Percentiles rank a stretch among this genome's conserved stretches.
These are phyloP conservation scores for Somion occarium DNA, from an alignment of 1,284 basidiomycete genomes.

Conservation along the genomic window DNA sequence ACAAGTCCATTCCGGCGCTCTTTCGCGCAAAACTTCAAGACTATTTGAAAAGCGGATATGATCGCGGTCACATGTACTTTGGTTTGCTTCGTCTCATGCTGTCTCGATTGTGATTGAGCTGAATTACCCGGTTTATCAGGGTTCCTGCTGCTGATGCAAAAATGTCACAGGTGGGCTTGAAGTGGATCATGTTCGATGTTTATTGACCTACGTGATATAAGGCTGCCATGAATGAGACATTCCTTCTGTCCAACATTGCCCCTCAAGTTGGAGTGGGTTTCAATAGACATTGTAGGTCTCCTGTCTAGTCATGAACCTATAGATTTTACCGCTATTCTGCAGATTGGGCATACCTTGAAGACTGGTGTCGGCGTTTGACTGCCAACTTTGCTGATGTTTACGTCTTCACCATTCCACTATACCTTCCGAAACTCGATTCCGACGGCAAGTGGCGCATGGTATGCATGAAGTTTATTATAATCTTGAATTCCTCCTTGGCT, in stretches of 20 bases:
- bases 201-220: no score
- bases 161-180: constrained; percentile 58
- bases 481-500: not conserved
- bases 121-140: constrained; percentile 37
- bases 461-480: constrained; percentile 31
- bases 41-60: constrained; percentile 94
- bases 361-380: constrained; percentile 92
- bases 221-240: constrained; percentile 96
- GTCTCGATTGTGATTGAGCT: not conserved
- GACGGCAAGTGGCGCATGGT: constrained; percentile 96
- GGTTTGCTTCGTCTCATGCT: constrained; percentile 2
- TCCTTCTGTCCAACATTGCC: constrained; percentile 92
- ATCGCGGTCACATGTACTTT: constrained; percentile 91
- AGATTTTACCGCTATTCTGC: not conserved
- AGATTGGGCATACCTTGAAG: constrained; percentile 97
- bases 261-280: constrained; percentile 98
- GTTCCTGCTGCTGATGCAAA: constrained; percentile 98
- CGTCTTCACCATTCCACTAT: constrained; percentile 97
- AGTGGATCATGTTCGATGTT: no score
- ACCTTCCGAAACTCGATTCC: constrained; percentile 78
- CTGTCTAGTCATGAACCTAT: not conserved
- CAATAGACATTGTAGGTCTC: constrained; percentile 87
- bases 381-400: constrained; percentile 89
- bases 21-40: constrained; percentile 89
- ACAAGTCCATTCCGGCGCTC: constrained; percentile 67